Conservation (phyloP, 495 filamentous ascomycete genomes). For the Annulohypoxylon moriforme region DNA sequence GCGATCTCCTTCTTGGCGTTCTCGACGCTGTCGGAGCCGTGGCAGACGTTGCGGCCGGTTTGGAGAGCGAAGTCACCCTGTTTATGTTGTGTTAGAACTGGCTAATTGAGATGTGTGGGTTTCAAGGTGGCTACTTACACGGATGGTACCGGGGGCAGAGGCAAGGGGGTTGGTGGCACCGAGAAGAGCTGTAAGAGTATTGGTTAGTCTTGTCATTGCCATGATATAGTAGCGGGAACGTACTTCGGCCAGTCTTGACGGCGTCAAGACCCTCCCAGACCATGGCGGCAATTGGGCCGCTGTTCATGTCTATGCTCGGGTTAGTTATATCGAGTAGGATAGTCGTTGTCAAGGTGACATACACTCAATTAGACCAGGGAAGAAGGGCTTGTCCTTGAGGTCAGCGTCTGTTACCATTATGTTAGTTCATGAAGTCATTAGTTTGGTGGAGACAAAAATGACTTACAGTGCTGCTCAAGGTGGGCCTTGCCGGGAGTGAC, state of each 20-base stretch:
- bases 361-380: conserved; percentile 91
- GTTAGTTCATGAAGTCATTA: conserved; percentile 47
- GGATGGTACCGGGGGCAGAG: conserved; percentile 95
- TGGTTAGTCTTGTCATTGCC: conserved; percentile 27
- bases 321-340: conserved; percentile 42
- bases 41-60: conserved; percentile 98
- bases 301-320: conserved; percentile 82
- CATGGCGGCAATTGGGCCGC: conserved; percentile 97
- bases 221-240: conserved; percentile 40
- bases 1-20: conserved; percentile 99
- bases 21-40: conserved; percentile 98
- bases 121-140: conserved; percentile 65
- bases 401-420: conserved; percentile 71
- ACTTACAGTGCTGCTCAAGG: conserved; percentile 92
- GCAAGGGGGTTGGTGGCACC: conserved; percentile 98
- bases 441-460: neutral
- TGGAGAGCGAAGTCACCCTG: conserved; percentile 55
- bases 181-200: conserved; percentile 72
- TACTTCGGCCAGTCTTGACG: conserved; percentile 97
- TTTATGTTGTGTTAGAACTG: conserved; percentile 13
- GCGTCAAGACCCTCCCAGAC: conserved; percentile 98
- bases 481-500: conserved; percentile 85
- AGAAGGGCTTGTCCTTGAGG: conserved; percentile 94
- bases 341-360: conserved; percentile 35
- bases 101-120: conserved; percentile 22